Base-by-base conservation (phyloP, 1,139 yeast genomes). In the Taphrina sp. region DNA sequence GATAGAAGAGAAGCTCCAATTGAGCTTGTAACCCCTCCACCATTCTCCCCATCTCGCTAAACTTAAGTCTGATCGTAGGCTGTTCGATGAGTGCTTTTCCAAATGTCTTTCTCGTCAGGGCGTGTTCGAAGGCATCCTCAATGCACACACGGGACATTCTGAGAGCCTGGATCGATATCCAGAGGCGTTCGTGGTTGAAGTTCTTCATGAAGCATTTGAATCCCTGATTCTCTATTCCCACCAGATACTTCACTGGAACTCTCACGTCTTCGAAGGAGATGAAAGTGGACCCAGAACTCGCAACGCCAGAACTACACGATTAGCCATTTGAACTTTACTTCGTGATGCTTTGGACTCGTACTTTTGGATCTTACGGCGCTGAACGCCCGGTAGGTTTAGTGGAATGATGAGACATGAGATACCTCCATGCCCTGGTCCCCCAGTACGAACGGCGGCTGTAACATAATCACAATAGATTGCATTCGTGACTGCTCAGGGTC, bases 371-470 rank as follows among this genome's bases (percentile, higher is more conserved):
- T 69, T 69, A 55, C 75, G 70, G 43, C 66, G 66, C 38, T 61
- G 60, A 23, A 73, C 66, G 44, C 76, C 76, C 12, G 70, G 71
- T 65, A 71, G 63, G 34, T 71, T 64, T 61, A 64, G 63, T 62
- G 73, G 76, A 56, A 73, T 60, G 35, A 73, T 67, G 56, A 73
- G 65, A 64, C 72, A 67, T 37, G 76, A 73, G 58, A 73, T 66
- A 39, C 76, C 76, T 44, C 61, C 63, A 73, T 70, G 71, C 3
- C 66, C 66, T 3, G 64, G 65, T 17, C 67, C 69, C 37, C 76
- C 76, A 29, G 76, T 73, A 57, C 76, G 73, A 39, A 73, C 76
- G n/a, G 76, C 76, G 12, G 71, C 75, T 31, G 72, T 65, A 64
- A 73, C 72, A 66, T 67, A 73, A 64, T 73, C 76, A 31, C 41